Evolutionary conservation across 225 moss, liverwort and hornwort species (phyloP).

Genomic region (Lunularia cruciata): DNA sequence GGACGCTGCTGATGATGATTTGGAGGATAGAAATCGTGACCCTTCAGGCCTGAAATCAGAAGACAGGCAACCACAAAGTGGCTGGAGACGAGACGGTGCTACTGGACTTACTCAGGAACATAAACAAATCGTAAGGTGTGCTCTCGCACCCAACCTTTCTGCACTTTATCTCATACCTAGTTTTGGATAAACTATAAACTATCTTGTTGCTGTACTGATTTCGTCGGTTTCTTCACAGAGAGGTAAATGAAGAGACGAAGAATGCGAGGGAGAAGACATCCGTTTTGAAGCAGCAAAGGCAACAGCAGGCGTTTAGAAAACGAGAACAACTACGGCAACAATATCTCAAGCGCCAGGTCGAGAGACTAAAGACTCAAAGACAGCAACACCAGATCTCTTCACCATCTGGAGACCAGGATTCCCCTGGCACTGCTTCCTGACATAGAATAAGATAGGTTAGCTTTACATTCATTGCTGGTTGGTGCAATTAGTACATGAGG

Average conservation of each 20-base stretch:
- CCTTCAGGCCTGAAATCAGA: conserved; percentile 27
- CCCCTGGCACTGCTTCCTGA: conserved; percentile 4
- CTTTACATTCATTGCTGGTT: too few relatives aligned
- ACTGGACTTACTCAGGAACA: conserved; percentile 72
- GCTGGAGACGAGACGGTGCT: conserved; percentile 51
- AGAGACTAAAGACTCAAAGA: conserved; percentile 55
- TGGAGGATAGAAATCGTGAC: conserved; percentile 8
- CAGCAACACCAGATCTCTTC: conserved; percentile 1
- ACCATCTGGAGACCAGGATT: background rate
- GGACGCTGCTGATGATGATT: conserved; percentile 34
- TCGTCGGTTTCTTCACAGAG: conserved; percentile 44
- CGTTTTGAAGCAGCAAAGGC: conserved; percentile 73
- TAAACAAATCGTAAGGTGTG: conserved; percentile 62
- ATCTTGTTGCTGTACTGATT: background rate
- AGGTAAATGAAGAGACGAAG: conserved; percentile 78
- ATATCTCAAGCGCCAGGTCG: conserved; percentile 82
- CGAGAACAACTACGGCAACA: conserved; percentile 73
- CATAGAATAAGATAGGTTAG: background rate
- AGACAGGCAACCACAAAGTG: conserved; percentile 29
- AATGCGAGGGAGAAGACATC: conserved; percentile 81
- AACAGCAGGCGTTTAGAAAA: conserved; percentile 65
- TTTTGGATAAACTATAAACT: background rate
- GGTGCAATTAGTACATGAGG: background rate
- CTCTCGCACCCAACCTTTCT: background rate
- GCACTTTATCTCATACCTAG: background rate